Conservation (phyloP, 352 stramenopile genomes). For the Pythium dissimile region DNA sequence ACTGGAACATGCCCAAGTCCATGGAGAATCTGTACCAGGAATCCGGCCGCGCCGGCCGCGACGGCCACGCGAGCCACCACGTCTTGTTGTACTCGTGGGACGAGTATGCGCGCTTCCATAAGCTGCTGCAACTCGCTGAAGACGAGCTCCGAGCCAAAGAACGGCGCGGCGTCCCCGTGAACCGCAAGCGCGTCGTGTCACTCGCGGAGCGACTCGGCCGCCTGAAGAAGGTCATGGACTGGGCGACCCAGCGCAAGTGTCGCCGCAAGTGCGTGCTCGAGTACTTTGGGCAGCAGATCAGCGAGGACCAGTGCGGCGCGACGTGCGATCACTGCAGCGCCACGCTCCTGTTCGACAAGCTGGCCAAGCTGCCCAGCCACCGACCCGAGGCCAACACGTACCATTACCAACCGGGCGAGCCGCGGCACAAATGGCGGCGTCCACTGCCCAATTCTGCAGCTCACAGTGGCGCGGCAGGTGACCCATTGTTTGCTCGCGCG, state of each 20-base stretch:
- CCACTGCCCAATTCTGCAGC: not conserved
- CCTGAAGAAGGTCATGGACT: slow-evolving; percentile 31
- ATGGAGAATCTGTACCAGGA: slow-evolving; percentile 98
- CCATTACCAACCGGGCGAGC: not conserved
- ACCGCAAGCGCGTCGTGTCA: slow-evolving; percentile 4
- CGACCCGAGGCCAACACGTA: slow-evolving; percentile 9
- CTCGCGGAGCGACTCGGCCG: slow-evolving; percentile 26
- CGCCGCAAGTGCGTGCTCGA: slow-evolving; percentile 39
- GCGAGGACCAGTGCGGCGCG: slow-evolving; percentile 29
- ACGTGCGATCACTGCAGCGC: slow-evolving; percentile 51
- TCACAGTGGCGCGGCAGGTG: not conserved
- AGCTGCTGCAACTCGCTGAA: slow-evolving; percentile 19
- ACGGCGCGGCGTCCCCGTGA: not conserved
- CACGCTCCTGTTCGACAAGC: slow-evolving; percentile 27
- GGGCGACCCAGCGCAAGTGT: slow-evolving; percentile 36
- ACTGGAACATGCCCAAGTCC: slow-evolving; percentile 81
- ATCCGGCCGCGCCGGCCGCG: slow-evolving; percentile 91
- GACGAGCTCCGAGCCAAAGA: slow-evolving; percentile 27
- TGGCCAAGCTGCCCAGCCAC: slow-evolving; percentile 3
- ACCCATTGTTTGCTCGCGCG: not conserved
- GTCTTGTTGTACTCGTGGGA: slow-evolving; percentile 69
- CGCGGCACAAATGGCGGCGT: not conserved
- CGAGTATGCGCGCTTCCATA: slow-evolving; percentile 40
- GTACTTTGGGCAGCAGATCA: slow-evolving; percentile 45
- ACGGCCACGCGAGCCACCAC: slow-evolving; percentile 85